These are phyloP conservation scores for Rutstroemia sp. DNA, from an alignment of 2,329 filamentous ascomycete species.

Conservation along the genomic window DNA sequence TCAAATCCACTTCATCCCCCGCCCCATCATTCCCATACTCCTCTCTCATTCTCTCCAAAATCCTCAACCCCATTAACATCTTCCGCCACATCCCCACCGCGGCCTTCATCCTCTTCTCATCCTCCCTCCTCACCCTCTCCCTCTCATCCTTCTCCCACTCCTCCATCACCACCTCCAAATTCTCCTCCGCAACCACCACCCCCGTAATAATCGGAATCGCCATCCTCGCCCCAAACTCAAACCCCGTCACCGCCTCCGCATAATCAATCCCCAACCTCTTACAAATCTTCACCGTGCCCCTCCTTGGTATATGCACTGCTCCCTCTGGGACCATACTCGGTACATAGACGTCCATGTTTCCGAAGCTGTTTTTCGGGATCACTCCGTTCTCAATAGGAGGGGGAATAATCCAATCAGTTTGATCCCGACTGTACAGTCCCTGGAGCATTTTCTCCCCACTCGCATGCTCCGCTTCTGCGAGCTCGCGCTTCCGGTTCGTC, in stretches of 20 bases:
- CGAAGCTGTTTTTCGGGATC: slow-evolving; percentile 91
- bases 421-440: slow-evolving; percentile 72
- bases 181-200: slow-evolving; percentile 78
- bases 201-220: slow-evolving; percentile 88
- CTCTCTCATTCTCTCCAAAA: slow-evolving; percentile 66
- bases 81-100: slow-evolving; percentile 76
- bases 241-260: slow-evolving; percentile 90
- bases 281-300: slow-evolving; percentile 72
- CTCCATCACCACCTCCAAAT: slow-evolving; percentile 66
- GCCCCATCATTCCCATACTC: slow-evolving; percentile 63
- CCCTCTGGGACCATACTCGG: slow-evolving; percentile 86
- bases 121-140: slow-evolving; percentile 69
- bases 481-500: slow-evolving; percentile 75
- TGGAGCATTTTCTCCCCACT: slow-evolving; percentile 81
- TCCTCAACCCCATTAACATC: slow-evolving; percentile 77
- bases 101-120: slow-evolving; percentile 70
- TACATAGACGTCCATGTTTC: slow-evolving; percentile 94
- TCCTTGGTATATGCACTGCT: slow-evolving; percentile 74
- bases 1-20: slow-evolving; percentile 43
- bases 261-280: slow-evolving; percentile 79
- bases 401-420: slow-evolving; percentile 95
- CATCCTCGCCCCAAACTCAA: slow-evolving; percentile 92
- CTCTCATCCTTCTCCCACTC: slow-evolving; percentile 72
- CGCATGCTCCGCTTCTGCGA: slow-evolving; percentile 70
- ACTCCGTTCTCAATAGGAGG: slow-evolving; percentile 74